phyloP scores from a whole-genome alignment of 306 rosid genomes.

The Cajanus cajan region DNA sequence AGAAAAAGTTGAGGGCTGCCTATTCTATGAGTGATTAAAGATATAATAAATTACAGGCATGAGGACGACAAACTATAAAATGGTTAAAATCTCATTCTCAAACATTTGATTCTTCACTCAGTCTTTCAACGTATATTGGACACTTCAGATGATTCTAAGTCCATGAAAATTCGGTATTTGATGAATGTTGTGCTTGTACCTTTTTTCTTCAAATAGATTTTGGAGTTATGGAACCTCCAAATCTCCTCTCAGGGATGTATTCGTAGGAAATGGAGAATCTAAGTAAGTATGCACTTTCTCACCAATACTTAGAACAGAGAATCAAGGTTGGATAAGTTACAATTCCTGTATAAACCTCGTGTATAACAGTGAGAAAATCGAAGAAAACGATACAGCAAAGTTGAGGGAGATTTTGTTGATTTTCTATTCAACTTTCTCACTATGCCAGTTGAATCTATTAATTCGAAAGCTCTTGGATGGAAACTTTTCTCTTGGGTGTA shows the following conservation, averaged over 20 bases:
- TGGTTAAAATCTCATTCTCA: not conserved
- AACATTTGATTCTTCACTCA: not conserved
- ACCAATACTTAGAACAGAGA: conserved; percentile 11
- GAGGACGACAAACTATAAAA: not conserved
- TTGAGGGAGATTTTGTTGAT: conserved; percentile 36
- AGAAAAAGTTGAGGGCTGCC: not conserved
- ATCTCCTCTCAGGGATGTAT: conserved; percentile 33
- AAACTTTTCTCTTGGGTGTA: conserved; percentile 7
- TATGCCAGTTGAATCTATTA: conserved; percentile 28
- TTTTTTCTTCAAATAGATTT: not conserved
- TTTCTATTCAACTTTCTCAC: conserved; percentile 35
- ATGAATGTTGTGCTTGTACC: not conserved
- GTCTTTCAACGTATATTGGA: not conserved
- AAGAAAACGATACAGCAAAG: conserved; percentile 32
- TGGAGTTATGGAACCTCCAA: conserved; percentile 25
- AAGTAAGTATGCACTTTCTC: not conserved
- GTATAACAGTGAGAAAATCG: conserved; percentile 28
- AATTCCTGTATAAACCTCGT: not conserved
- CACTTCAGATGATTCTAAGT: not conserved
- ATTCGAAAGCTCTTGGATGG: conserved; percentile 20
- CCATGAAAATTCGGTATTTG: not conserved
- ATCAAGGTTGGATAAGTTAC: not conserved
- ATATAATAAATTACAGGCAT: not conserved
- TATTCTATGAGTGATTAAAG: not conserved
- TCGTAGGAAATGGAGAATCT: conserved; percentile 18